A percentile compares a stretch with the other conserved stretches of the same genome.
These are phyloP conservation scores for Xerocomellus chrysenteron DNA, from an alignment of 768 basidiomycete species.

Conservation along the genomic window DNA sequence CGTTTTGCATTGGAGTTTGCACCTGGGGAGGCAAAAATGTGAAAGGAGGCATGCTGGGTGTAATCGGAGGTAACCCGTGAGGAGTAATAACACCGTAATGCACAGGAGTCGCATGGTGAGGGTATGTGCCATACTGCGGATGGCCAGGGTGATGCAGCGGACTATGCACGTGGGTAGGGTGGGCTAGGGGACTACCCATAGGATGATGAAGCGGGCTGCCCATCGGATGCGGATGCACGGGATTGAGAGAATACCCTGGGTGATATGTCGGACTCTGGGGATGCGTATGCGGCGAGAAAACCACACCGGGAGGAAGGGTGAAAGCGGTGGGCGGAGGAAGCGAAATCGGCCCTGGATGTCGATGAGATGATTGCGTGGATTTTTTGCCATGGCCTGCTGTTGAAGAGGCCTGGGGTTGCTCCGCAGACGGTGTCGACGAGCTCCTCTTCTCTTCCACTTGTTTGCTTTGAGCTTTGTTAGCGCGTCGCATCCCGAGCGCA, in stretches of 20 bases:
- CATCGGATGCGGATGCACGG: slow-evolving; percentile 24
- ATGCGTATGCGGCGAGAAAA: slow-evolving; percentile 35
- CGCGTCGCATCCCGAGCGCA: slow-evolving; percentile 31
- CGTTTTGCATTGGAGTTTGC: slow-evolving; percentile 23
- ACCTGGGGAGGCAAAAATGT: slow-evolving; percentile 65
- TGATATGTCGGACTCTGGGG: slow-evolving; percentile 42
- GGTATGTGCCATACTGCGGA: slow-evolving; percentile 29
- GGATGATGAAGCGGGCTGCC: slow-evolving; percentile 42
- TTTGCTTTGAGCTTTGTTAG: slow-evolving; percentile 21
- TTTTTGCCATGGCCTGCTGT: slow-evolving; percentile 12
- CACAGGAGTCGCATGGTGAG: slow-evolving; percentile 18
- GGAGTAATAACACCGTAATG: slow-evolving; percentile 54
- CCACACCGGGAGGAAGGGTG: slow-evolving; percentile 38
- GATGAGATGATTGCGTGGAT: slow-evolving; percentile 30
- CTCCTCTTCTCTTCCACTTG: slow-evolving; percentile 27
- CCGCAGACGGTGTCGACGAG: slow-evolving; percentile 6
- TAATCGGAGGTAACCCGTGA: slow-evolving; percentile 87
- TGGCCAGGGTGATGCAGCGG: slow-evolving; percentile 32
- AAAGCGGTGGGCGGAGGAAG: slow-evolving; percentile 59
- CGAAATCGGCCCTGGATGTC: slow-evolving; percentile 70
- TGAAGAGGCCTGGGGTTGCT: slow-evolving; percentile 16
- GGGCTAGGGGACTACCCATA: slow-evolving; percentile 32
- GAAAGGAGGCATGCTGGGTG: slow-evolving; percentile 97
- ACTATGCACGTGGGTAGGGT: slow-evolving; percentile 33
- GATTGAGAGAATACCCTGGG: slow-evolving; percentile 34